phyloP scores from a whole-genome alignment of 2,329 filamentous ascomycete species.

The Penicillium digitatum region DNA sequence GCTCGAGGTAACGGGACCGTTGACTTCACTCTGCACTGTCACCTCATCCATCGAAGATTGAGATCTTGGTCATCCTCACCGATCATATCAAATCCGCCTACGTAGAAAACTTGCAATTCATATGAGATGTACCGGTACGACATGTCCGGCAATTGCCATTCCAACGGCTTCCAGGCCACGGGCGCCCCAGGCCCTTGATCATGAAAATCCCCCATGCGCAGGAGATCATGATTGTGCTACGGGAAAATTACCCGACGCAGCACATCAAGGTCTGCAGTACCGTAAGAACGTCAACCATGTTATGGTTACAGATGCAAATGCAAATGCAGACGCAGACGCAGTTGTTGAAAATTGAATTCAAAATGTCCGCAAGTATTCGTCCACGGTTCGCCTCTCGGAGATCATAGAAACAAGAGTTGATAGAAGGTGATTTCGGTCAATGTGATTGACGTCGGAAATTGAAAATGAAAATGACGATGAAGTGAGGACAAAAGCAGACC shows the following conservation, averaged over 20 bases:
- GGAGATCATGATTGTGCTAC: conserved; percentile 5
- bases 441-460: too few relatives aligned
- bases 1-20: not conserved
- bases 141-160: not conserved
- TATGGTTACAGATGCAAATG: conserved; percentile 7
- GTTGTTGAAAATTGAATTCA: not conserved
- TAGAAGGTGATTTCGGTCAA: too few relatives aligned
- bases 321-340: not conserved
- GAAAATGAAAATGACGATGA: not conserved
- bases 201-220: not conserved
- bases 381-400: not conserved
- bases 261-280: not conserved
- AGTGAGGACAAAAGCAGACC: too few relatives aligned
- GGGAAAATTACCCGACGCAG: conserved; percentile 7
- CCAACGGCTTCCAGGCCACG: not conserved
- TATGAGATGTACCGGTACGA: not conserved
- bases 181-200: conserved; percentile 13
- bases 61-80: not conserved
- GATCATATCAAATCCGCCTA: too few relatives aligned
- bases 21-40: conserved; percentile 30
- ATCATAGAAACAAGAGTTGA: not conserved
- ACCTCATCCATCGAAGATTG: conserved; percentile 15
- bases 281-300: conserved; percentile 8
- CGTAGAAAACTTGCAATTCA: too few relatives aligned
- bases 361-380: not conserved